Conservation (phyloP, 192 early-diverging fungal species). For the Coemansia sp. region DNA sequence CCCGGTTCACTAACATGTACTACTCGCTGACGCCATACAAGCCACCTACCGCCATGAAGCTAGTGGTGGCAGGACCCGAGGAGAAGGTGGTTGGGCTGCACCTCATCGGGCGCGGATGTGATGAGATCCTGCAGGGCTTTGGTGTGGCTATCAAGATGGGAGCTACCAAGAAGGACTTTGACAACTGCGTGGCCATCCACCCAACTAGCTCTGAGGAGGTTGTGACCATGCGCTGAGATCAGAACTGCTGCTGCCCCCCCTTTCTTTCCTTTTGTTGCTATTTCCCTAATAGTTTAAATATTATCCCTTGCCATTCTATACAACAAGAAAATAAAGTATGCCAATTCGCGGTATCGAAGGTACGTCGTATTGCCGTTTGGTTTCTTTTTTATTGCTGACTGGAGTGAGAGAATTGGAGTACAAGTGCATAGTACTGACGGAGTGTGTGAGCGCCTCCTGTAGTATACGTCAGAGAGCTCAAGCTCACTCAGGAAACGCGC, state of each 20-base stretch:
- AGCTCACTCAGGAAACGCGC: slow-evolving; percentile 60
- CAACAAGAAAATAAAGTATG: slow-evolving; percentile 15
- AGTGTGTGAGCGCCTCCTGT: neutral
- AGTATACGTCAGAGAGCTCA: slow-evolving; percentile 58
- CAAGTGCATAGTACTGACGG: neutral
- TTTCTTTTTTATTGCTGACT: neutral
- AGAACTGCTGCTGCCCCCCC: neutral
- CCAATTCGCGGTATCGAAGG: slow-evolving; percentile 53
- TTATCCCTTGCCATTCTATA: neutral
- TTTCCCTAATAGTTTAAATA: neutral
- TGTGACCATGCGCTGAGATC: slow-evolving; percentile 64
- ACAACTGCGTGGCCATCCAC: slow-evolving; percentile 94
- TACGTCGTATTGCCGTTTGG: neutral
- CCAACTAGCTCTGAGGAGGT: slow-evolving; percentile 96
- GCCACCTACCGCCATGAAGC: slow-evolving; percentile 90
- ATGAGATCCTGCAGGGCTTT: slow-evolving; percentile 96
- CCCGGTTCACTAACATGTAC: slow-evolving; percentile 94
- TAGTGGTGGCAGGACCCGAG: slow-evolving; percentile 82
- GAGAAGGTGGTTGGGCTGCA: slow-evolving; percentile 98
- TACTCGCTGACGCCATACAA: slow-evolving; percentile 83
- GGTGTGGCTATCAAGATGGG: slow-evolving; percentile 98
- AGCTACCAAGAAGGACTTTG: slow-evolving; percentile 98
- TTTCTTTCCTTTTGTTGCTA: slow-evolving; percentile 3
- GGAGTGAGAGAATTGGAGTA: neutral
- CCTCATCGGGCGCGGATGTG: slow-evolving; percentile 84